A percentile compares a stretch with the other conserved stretches of the same genome.
Evolutionary conservation across 2,329 filamentous ascomycete species (phyloP).

Genomic region (Ophiocordyceps camponoti-saundersi): DNA sequence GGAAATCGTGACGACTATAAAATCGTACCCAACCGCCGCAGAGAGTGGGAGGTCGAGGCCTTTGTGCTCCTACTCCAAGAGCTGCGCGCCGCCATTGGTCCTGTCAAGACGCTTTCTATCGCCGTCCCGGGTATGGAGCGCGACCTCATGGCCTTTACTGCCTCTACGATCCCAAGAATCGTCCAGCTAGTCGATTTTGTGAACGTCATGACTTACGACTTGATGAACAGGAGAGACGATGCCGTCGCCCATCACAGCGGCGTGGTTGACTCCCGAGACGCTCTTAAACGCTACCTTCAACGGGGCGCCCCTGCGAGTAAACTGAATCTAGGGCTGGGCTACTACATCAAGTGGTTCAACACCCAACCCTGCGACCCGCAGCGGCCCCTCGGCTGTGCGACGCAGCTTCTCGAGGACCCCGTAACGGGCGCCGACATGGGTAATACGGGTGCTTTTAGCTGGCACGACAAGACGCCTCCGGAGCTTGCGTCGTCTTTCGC

Average conservation of each 20-base stretch:
- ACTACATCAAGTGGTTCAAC: slow-evolving; percentile 49
- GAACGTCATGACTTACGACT: slow-evolving; percentile 54
- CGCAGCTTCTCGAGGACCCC: slow-evolving; percentile 39
- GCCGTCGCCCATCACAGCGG: slow-evolving; percentile 48
- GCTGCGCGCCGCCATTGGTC: slow-evolving; percentile 39
- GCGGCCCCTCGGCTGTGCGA: slow-evolving; percentile 34
- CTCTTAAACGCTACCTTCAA: slow-evolving; percentile 41
- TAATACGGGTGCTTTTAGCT: slow-evolving; percentile 42
- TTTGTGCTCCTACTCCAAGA: slow-evolving; percentile 44
- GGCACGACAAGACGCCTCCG: slow-evolving; percentile 33
- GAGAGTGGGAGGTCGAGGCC: slow-evolving; percentile 42
- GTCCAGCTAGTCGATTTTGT: slow-evolving; percentile 44
- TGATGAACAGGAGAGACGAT: slow-evolving; percentile 52
- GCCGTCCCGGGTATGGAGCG: slow-evolving; percentile 47
- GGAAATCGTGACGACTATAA: slow-evolving; percentile 60
- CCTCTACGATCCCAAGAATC: slow-evolving; percentile 39
- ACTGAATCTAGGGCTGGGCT: slow-evolving; percentile 48
- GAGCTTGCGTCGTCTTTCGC: slow-evolving; percentile 40
- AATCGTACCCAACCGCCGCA: slow-evolving; percentile 39
- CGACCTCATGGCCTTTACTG: slow-evolving; percentile 53
- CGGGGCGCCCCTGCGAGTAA: slow-evolving; percentile 32
- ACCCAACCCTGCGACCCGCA: slow-evolving; percentile 24
- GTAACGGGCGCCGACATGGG: slow-evolving; percentile 38
- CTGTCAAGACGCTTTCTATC: slow-evolving; percentile 43
- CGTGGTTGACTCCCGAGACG: slow-evolving; percentile 33